Evolutionary conservation across 768 basidiomycete genomes (phyloP).

Genomic region (Aureoboletus auriporus): DNA sequence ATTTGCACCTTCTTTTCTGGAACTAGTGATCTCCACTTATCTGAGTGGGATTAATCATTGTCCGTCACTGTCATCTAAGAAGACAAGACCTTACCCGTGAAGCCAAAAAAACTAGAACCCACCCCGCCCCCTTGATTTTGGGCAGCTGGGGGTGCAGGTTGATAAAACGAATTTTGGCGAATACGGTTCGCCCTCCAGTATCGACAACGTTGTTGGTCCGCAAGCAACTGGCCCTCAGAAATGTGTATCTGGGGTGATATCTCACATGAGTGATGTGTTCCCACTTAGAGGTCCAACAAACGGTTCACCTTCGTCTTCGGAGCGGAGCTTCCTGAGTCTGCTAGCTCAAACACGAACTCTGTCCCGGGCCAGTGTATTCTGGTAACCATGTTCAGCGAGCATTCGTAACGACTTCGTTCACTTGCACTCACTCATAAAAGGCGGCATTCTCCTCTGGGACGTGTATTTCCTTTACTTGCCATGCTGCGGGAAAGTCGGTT

Average conservation of each 20-base stretch:
- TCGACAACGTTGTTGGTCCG: constrained; percentile 25
- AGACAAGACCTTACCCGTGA: constrained; percentile 17
- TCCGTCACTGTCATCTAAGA: background rate
- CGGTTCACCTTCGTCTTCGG: constrained; percentile 28
- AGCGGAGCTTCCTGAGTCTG: constrained; percentile 20
- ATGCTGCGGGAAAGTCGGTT: constrained; percentile 27
- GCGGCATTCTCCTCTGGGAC: constrained; percentile 22
- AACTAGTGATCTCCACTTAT: constrained; percentile 22
- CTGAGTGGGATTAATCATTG: constrained; percentile 2
- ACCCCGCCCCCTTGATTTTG: constrained; percentile 10
- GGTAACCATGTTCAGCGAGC: background rate
- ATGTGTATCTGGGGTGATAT: constrained; percentile 16
- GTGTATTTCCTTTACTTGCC: constrained; percentile 24
- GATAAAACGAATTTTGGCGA: constrained; percentile 28
- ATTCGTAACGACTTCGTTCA: background rate
- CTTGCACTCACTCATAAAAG: constrained; percentile 24
- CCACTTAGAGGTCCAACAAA: background rate
- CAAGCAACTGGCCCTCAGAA: constrained; percentile 19
- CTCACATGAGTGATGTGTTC: background rate
- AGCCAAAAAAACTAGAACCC: constrained; percentile 16
- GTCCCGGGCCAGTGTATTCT: constrained; percentile 30
- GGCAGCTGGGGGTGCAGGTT: constrained; percentile 13
- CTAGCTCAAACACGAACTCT: constrained; percentile 24
- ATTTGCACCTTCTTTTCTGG: constrained; percentile 20
- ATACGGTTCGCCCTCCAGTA: constrained; percentile 29